phyloP scores from a whole-genome alignment of 176 grass and related monocot genomes.

The maize (Zea mays) region Zm-B73-REFERENCE-NAM-5.0 NC_050099.1:122172501-122173000 shows the following conservation, averaged over 20 bases:
- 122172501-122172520: conserved; percentile 45
- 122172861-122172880: conserved; percentile 58
- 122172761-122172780: conserved; percentile 44
- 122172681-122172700: conserved; percentile 53
- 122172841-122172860: conserved; percentile 49
- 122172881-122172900: conserved; percentile 25
- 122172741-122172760: conserved; percentile 51
- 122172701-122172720: conserved; percentile 43
- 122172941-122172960: conserved; percentile 34
- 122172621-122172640: conserved; percentile 53
- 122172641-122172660: conserved; percentile 54
- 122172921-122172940: conserved; percentile 40
- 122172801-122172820: conserved; percentile 49
- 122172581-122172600: conserved; percentile 43
- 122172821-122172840: conserved; percentile 34
- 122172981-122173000: conserved; percentile 46
- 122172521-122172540: conserved; percentile 51
- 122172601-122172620: conserved; percentile 43
- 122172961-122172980: conserved; percentile 35
- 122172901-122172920: conserved; percentile 44
- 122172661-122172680: conserved; percentile 39
- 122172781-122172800: conserved; percentile 49
- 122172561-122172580: conserved; percentile 45
- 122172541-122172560: conserved; percentile 53
- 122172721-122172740: conserved; percentile 50